Base-by-base conservation (phyloP, 225 moss, liverwort and hornwort species). In the Polytrichum commune region DNA sequence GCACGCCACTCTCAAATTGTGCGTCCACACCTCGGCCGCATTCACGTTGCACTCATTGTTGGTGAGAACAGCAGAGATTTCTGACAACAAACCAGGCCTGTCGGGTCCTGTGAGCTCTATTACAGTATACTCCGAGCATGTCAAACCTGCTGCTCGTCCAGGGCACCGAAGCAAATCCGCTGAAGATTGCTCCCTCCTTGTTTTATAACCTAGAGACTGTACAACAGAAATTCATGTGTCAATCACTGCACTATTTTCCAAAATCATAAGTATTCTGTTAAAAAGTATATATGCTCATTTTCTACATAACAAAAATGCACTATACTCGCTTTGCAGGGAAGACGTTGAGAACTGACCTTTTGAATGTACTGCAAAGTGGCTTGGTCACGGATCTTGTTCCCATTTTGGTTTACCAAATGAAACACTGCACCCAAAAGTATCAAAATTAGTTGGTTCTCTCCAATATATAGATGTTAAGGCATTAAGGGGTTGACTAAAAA, bases 11-110 rank as follows among this genome's bases (percentile, higher is more conserved):
- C 87, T 61, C 0, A 67, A 55, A 69, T 87, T 87, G 62, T 90
- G 87, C 1, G 87, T 90, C 87, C 87, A 90, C 4, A 90, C 86
- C 63, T 87, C 87, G 0, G 89, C 84, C 53, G 86, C 86, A 16
- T 83, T 84, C 8, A 90, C 87, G 46, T 84, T 87, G 54, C 87
- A 90, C 4, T 76, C 29, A 69, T 81, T 67, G 30, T 72, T 73
- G 1, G 89, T 84, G 9, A 90, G 77, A 29, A 90, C 80, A 19
- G 84, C 86, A 1, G 84, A 84, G 24, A 87, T 65, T 19, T 90
- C 84, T 22, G 82, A 84, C 0, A 87, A 55, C 18, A 84, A 75
- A 0, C 89, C 84, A 2, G 81, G 80, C 28, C 87, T 75, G 19
- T 90, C 87, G 0, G 79, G 79, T 1, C 89, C 87, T 5, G 84